A percentile compares a stretch with the other conserved stretches of the same genome.
Conservation (phyloP, 2,329 filamentous ascomycete genomes). For the Hypoxylon sp. region DNA sequence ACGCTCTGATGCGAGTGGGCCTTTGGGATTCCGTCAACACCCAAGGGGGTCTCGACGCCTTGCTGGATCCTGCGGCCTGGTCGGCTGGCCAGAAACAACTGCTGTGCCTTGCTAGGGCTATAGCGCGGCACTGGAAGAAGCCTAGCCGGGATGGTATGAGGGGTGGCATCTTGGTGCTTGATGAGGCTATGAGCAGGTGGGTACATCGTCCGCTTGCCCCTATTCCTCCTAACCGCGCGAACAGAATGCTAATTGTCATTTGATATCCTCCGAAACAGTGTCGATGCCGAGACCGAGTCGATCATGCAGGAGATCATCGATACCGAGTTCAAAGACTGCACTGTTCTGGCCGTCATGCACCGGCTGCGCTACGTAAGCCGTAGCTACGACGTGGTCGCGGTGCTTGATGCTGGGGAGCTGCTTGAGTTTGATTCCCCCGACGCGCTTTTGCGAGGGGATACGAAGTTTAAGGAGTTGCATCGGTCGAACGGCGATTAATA, state of each 20-base stretch:
- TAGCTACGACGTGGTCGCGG: conserved; percentile 36
- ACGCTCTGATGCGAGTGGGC: conserved; percentile 13
- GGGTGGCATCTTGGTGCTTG: conserved; percentile 36
- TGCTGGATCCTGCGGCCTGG: conserved; percentile 22
- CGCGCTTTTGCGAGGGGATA: conserved; percentile 25
- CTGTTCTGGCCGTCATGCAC: conserved; percentile 43
- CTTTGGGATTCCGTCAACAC: conserved; percentile 24
- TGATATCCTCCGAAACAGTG: conserved; percentile 22
- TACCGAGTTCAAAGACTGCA: conserved; percentile 38
- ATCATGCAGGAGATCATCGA: conserved; percentile 44
- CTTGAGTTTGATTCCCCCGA: conserved; percentile 34
- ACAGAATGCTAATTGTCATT: not conserved
- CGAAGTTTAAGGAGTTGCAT: conserved; percentile 1
- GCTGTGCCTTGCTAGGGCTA: conserved; percentile 40
- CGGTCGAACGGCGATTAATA: not conserved
- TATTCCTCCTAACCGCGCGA: not conserved
- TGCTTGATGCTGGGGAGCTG: conserved; percentile 35
- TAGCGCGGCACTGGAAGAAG: conserved; percentile 33
- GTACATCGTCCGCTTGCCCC: not conserved
- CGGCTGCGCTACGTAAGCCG: conserved; percentile 34
- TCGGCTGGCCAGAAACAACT: conserved; percentile 37
- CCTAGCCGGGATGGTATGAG: not conserved
- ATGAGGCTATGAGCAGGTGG: conserved; percentile 45
- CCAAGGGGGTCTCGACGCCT: conserved; percentile 23
- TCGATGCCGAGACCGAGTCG: conserved; percentile 41